A percentile compares a stretch with the other conserved stretches of the same genome.
Conservation (phyloP, 257 asterid species). For the Buddleja alternifolia region DNA sequence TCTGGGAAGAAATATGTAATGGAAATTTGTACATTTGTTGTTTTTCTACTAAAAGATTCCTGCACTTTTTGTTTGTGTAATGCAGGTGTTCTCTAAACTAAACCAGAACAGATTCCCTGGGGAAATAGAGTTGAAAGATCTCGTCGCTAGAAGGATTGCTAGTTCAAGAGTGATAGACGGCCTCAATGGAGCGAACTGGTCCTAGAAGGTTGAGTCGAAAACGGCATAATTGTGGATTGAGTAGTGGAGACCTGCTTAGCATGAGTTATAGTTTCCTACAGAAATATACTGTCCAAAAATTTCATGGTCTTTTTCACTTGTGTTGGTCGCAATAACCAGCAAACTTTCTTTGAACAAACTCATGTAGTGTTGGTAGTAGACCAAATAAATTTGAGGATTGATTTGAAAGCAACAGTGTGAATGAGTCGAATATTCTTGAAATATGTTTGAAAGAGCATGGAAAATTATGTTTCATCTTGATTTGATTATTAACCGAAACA, state of each 20-base stretch:
- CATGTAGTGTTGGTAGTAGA: no score
- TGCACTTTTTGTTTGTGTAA: constrained; percentile 20
- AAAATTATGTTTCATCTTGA: no score
- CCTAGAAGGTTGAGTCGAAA: constrained; percentile 31
- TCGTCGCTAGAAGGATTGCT: constrained; percentile 64
- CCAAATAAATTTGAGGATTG: no score
- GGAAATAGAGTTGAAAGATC: constrained; percentile 90
- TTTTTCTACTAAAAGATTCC: not conserved
- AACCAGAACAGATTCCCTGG: constrained; percentile 85
- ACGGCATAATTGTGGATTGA: not conserved
- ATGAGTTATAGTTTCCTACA: constrained; percentile 5
- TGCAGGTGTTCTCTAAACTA: constrained; percentile 85
- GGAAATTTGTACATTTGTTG: no score
- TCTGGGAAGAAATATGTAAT: not conserved
- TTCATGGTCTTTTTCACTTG: no score
- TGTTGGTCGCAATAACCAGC: no score
- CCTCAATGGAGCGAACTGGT: constrained; percentile 43
- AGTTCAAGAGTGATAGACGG: constrained; percentile 61
- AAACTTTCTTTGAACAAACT: no score
- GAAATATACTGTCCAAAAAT: not conserved
- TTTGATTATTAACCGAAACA: no score
- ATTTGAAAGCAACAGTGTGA: no score
- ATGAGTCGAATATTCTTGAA: no score
- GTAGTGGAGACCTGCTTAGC: not conserved
- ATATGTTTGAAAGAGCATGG: no score